Conservation (phyloP, 2,329 filamentous ascomycete species). For the Cordyceps farinosa region DNA sequence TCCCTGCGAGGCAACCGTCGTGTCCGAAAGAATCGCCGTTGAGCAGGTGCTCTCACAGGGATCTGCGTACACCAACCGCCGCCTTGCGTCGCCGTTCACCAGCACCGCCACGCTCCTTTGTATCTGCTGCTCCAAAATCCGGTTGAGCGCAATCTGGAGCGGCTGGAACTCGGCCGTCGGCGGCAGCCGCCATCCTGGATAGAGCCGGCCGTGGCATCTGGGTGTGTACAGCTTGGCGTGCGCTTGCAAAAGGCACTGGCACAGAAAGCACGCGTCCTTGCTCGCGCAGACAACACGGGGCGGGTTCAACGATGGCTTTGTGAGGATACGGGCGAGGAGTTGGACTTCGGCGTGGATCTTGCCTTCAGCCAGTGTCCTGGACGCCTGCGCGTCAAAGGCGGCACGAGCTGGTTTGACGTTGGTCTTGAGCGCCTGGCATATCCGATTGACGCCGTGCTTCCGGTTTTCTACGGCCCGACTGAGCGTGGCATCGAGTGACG, state of each 20-base stretch:
- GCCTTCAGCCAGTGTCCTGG: neutral
- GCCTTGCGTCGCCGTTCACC: neutral
- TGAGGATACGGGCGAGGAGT: neutral
- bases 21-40: neutral
- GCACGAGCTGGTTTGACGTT: neutral
- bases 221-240: constrained; percentile 5
- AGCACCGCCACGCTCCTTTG: neutral
- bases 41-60: constrained; percentile 12
- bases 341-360: constrained; percentile 15
- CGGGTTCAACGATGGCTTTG: neutral
- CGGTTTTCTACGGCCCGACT: neutral
- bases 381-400: neutral
- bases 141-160: neutral
- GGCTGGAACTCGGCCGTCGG: neutral
- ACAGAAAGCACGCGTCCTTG: constrained; percentile 9
- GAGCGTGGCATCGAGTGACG: neutral
- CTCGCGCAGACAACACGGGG: constrained; percentile 8
- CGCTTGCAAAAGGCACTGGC: neutral
- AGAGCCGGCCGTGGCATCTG: constrained; percentile 12
- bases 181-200: constrained; percentile 7
- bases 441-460: neutral
- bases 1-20: neutral
- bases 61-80: neutral
- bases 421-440: neutral
- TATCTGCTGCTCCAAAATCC: neutral